A percentile compares a stretch with the other conserved stretches of the same genome.
These are phyloP conservation scores for Colletotrichum agaves DNA, from an alignment of 2,329 filamentous ascomycete species.

Conservation along the genomic window DNA sequence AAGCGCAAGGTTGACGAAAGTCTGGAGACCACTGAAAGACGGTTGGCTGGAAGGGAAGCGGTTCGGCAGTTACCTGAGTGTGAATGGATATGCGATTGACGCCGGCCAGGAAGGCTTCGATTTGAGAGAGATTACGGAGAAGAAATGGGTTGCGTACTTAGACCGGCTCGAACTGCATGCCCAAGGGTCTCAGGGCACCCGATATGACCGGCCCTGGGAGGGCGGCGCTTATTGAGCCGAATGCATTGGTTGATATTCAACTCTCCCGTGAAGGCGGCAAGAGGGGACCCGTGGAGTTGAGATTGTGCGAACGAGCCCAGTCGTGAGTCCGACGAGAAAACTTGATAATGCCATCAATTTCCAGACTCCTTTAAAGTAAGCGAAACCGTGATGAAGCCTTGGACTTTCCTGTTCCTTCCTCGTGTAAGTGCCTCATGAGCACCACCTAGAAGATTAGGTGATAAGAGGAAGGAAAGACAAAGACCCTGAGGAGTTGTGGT, in stretches of 20 bases:
- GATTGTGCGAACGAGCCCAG: too few species aligned
- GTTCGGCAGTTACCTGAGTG: slow-evolving; percentile 47
- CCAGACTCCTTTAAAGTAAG: not conserved
- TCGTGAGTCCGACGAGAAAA: not conserved
- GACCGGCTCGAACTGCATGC: slow-evolving; percentile 35
- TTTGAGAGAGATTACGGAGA: slow-evolving; percentile 49
- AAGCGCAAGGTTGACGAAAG: slow-evolving; percentile 32
- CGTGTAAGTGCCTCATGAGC: not conserved
- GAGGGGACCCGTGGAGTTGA: not conserved
- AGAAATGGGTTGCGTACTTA: slow-evolving; percentile 45
- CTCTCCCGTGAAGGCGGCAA: not conserved
- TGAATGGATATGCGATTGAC: slow-evolving; percentile 52
- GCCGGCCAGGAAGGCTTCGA: slow-evolving; percentile 50
- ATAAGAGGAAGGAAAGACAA: not conserved
- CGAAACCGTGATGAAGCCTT: not conserved
- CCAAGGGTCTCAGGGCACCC: slow-evolving; percentile 18
- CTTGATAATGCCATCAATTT: not conserved
- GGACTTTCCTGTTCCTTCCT: not conserved
- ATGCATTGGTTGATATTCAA: not conserved
- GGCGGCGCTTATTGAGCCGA: slow-evolving; percentile 29
- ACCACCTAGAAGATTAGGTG: not conserved
- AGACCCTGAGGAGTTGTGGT: not conserved
- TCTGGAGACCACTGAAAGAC: slow-evolving; percentile 46
- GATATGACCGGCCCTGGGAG: slow-evolving; percentile 29
- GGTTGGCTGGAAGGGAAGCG: slow-evolving; percentile 41